Evolutionary conservation across 192 early-diverging fungal species (phyloP).

Genomic region (Linnemannia exigua): DNA sequence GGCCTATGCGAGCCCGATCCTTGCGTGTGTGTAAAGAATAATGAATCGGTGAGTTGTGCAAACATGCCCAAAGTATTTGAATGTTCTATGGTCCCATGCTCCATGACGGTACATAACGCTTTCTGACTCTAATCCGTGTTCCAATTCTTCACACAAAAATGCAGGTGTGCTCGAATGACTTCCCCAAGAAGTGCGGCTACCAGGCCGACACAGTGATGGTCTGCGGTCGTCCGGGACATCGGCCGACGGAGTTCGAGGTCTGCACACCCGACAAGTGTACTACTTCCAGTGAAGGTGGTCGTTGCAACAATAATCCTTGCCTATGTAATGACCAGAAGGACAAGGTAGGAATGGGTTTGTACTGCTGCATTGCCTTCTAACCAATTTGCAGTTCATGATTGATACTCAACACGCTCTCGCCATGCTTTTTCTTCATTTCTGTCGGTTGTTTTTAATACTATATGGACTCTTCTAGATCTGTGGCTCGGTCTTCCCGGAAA

Average conservation of each 20-base stretch:
- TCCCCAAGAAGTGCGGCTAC: not conserved
- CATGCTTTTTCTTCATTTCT: not conserved
- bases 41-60: not conserved
- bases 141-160: not conserved
- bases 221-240: not conserved
- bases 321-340: not conserved
- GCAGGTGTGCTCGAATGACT: not conserved
- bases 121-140: not conserved
- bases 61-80: not conserved
- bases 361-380: too few relatives aligned
- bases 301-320: constrained; percentile 11
- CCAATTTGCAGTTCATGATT: not conserved
- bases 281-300: not conserved
- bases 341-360: not conserved
- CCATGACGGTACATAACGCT: not conserved
- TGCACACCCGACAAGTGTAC: constrained; percentile 11
- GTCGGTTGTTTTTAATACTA: too few relatives aligned
- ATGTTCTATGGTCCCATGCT: too few relatives aligned
- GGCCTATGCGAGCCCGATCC: constrained; percentile 1
- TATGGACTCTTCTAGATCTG: constrained; percentile 15
- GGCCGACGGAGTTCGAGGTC: not conserved
- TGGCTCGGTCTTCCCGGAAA: not conserved
- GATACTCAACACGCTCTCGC: too few relatives aligned
- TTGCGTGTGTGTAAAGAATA: not conserved
- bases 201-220: not conserved